Base-by-base conservation (phyloP, 257 asterid species). In the Scutellaria barbata region DNA sequence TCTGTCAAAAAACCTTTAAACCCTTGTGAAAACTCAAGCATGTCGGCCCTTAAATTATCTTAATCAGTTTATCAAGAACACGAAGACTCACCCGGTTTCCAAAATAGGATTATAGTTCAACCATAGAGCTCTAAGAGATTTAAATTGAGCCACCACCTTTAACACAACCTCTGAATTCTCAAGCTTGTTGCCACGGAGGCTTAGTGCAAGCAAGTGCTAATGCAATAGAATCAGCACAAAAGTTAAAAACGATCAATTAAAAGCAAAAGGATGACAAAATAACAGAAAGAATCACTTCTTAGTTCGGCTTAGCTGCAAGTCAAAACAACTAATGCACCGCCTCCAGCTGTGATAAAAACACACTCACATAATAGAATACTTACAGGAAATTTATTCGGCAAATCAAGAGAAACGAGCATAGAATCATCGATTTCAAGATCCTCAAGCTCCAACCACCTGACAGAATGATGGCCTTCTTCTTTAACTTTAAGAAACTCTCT, bases 371-470 rank as follows among this genome's bases (percentile, higher is more conserved):
- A 61, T 39, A 37, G 20, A 12, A 16, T 14, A 67, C 93, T 66
- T 81, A 92, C 97, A 40, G 97, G 96, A 80, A 94, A 88, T 91
- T 85, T 94, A 85, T 76, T 68, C 70, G 92, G 90, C 81, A 95
- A 80, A 82, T 92, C 95, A 53, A 92, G 95, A 74, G 92, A 88
- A 40, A 77, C 73, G 10, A 92, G 90, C 82, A 74, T 56, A 50
- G 70, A 72, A 75, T 92, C 99, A 67, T 89, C 92, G 41, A 95
- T 84, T 57, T 81, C 92, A 65, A 86, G 90, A 72, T 84, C 98
- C 76, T 95, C 99, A 43, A 91, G 92, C 81, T 95, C 99, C 92
- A 91, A 87, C 99, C 99, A 94, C 84, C 81, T 83, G 60, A 85
- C 83, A 56, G 86, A 77, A 77, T 75, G 80, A 69, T 14, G 16